Conservation (phyloP, 257 asterid genomes). For the Rhazya stricta region DNA sequence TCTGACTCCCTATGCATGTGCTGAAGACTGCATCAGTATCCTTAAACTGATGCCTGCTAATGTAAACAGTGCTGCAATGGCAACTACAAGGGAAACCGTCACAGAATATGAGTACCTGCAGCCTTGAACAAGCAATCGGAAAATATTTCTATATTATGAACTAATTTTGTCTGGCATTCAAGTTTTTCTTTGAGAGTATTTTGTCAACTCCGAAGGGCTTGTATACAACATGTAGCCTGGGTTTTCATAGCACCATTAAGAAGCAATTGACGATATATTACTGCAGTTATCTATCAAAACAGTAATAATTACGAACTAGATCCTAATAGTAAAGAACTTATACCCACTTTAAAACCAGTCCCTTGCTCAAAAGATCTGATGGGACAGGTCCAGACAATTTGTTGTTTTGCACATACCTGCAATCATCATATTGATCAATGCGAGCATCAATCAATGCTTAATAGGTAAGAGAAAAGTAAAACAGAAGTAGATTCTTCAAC, state of each 20-base stretch:
- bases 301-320: neutral
- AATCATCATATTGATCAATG: constrained; percentile 17
- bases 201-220: neutral
- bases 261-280: neutral
- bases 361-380: constrained; percentile 57
- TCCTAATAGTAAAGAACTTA: constrained; percentile 6
- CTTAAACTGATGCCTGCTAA: neutral
- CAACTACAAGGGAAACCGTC: neutral
- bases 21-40: constrained; percentile 1
- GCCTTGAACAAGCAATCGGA: neutral
- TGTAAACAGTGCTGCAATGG: neutral
- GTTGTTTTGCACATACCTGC: constrained; percentile 88
- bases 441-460: constrained; percentile 7
- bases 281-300: neutral
- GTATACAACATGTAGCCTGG: neutral
- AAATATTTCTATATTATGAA: neutral
- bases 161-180: neutral
- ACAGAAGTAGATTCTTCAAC: neutral
- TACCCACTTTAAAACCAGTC: constrained; percentile 70
- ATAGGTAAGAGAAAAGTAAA: constrained; percentile 6
- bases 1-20: neutral
- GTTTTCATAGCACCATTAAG: neutral
- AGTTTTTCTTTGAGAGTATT: neutral
- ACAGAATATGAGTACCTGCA: neutral
- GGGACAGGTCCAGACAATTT: constrained; percentile 67